Evolutionary conservation across 176 grass and related monocot species (phyloP).

Genomic region (Triticum dicoccoides): DNA sequence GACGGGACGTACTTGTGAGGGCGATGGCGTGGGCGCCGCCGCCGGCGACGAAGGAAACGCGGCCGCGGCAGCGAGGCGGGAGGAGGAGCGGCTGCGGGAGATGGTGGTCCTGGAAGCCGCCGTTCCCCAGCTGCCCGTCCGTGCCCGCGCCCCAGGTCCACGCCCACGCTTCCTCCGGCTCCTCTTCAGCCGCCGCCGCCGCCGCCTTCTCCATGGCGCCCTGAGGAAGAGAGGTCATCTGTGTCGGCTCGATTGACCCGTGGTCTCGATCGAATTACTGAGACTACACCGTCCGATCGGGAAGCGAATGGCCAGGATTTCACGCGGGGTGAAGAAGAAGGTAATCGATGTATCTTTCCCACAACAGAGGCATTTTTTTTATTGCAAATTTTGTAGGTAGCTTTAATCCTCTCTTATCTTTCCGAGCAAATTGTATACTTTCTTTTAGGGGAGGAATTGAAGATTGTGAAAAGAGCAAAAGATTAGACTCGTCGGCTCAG

Average conservation of each 20-base stretch:
- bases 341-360: not conserved
- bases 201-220: constrained; percentile 5
- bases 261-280: not conserved
- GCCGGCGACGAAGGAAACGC: constrained; percentile 59
- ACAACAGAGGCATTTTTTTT: not conserved
- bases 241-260: not conserved
- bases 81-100: constrained; percentile 58
- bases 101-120: constrained; percentile 48
- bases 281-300: not conserved
- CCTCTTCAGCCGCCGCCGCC: constrained; percentile 12
- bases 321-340: not conserved
- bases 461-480: too few relatives aligned
- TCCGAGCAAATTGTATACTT: too few relatives aligned
- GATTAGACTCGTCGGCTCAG: too few relatives aligned
- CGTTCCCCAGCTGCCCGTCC: constrained; percentile 82
- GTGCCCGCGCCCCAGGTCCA: constrained; percentile 90
- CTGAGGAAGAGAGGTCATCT: not conserved
- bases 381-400: too few relatives aligned
- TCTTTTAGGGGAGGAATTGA: too few relatives aligned
- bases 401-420: not conserved
- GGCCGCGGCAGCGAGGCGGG: constrained; percentile 39
- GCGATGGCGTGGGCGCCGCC: constrained; percentile 85
- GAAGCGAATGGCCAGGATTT: not conserved
- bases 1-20: constrained; percentile 44
- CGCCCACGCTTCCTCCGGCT: constrained; percentile 32